phyloP scores from a whole-genome alignment of 257 asterid species.

The Avicennia marina region DNA sequence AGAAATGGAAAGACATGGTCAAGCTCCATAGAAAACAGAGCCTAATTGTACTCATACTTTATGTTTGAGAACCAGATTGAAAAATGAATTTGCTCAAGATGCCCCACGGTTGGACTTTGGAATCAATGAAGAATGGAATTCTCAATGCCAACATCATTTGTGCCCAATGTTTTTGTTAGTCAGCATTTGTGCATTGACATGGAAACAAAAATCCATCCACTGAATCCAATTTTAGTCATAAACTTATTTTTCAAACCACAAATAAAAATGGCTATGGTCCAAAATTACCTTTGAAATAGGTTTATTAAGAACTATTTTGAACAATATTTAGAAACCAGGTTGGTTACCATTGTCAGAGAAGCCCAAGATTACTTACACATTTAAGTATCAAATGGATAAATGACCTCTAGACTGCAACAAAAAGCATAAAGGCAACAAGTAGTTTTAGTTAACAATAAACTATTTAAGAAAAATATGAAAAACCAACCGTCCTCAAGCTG shows the following conservation, averaged over 20 bases:
- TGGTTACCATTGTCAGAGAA: neutral
- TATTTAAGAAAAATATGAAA: no score
- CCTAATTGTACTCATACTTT: neutral
- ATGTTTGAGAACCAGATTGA: neutral
- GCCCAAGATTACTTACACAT: neutral
- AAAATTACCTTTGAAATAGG: neutral
- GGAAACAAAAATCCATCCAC: neutral
- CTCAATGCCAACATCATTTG: neutral
- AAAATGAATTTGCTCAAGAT: neutral
- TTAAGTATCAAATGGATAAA: neutral
- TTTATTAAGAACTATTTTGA: neutral
- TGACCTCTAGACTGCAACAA: neutral
- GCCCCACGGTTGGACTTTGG: neutral
- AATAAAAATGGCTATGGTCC: neutral
- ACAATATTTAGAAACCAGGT: neutral
- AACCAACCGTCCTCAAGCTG: slow-evolving; percentile 5
- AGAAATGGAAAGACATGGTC: neutral
- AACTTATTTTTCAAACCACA: neutral
- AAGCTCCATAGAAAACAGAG: neutral
- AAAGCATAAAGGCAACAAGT: no score
- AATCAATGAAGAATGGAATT: neutral
- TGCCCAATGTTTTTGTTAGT: neutral
- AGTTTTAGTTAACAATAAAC: no score
- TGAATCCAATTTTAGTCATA: neutral
- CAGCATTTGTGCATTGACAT: neutral